Percentiles rank a stretch among this genome's conserved stretches.
These are phyloP conservation scores for Alternaria sp. DNA, from an alignment of 2,329 filamentous ascomycete genomes.

Conservation along the genomic window DNA sequence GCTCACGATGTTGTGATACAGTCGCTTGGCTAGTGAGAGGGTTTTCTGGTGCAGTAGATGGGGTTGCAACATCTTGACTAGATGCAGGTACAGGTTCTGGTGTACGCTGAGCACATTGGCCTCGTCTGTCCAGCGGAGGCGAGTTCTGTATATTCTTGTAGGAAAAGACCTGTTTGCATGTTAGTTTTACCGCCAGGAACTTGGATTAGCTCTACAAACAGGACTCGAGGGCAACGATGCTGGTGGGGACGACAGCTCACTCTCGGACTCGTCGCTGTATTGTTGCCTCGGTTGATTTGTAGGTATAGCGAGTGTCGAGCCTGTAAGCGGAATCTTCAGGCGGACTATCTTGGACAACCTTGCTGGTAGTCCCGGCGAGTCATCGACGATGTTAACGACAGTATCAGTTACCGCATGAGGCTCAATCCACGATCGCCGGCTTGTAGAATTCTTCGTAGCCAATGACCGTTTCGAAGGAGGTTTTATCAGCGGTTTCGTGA, in stretches of 20 bases:
- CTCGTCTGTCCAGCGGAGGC: background rate
- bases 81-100: slow-evolving; percentile 1
- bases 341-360: background rate
- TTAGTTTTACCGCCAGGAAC: background rate
- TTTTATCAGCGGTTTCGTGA: background rate
- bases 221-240: background rate
- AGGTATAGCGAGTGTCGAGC: background rate
- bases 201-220: background rate
- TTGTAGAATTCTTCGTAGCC: background rate
- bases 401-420: background rate
- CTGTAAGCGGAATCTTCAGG: background rate
- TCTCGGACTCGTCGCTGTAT: background rate
- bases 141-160: background rate
- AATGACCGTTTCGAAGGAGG: too few relatives aligned
- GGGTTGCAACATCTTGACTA: background rate
- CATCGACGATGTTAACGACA: background rate
- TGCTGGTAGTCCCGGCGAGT: background rate
- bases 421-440: background rate
- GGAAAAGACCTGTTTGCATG: background rate
- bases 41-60: background rate
- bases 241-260: background rate
- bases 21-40: background rate
- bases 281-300: background rate
- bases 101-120: slow-evolving; percentile 4
- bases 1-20: background rate